Base-by-base conservation (phyloP, 495 filamentous ascomycete genomes). In the Penicillium alfredii region DNA sequence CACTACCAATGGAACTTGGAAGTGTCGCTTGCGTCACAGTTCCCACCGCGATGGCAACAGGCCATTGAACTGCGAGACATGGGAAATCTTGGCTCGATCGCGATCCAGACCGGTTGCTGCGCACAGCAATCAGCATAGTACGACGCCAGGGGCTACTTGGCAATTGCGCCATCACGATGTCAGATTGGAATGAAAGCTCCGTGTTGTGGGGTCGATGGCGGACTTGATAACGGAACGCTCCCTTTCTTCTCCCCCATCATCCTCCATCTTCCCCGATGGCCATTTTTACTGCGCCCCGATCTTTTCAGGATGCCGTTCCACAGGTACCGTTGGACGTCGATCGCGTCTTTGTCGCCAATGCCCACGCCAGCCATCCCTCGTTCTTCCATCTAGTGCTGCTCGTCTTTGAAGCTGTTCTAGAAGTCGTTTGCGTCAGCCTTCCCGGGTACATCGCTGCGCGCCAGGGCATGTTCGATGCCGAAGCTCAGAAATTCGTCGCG, bases 381-480 rank as follows among this genome's bases (percentile, higher is more conserved):
- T 74, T 97, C 40, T 71, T 74, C 35, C 77, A 88, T 48, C 70
- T 98, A 17, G 66, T 84, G 17, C 72, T 94, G 6, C 78, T 98
- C 23, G 89, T 98, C 40, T 95, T 95, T 53, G 93, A 94, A 60
- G 92, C 92, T 9, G 90, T 98, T 14, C 62, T 97, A 49, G 90
- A 98, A 55, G 92, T 98, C 2, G 80, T 97, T 23, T 97, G 89
- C 61, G 92, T 98, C 51, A 86, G 82, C 58, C 62, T 95, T 40
- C 93, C 93, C 1, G 92, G 92, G n/a, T 98, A 95, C 56, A 81
- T 97, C 48, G 80, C 94, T 33, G 92, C 92, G 12, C 71, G 81
- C 28, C 69, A 83, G 49, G 93, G 93, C 55, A 81, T 94, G 69
- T 94, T 98, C 61, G 86, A 90, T 65, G 82, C 85, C 30, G 86